phyloP scores from a whole-genome alignment of 176 grass and related monocot genomes.

The Oryza longistaminata region DNA sequence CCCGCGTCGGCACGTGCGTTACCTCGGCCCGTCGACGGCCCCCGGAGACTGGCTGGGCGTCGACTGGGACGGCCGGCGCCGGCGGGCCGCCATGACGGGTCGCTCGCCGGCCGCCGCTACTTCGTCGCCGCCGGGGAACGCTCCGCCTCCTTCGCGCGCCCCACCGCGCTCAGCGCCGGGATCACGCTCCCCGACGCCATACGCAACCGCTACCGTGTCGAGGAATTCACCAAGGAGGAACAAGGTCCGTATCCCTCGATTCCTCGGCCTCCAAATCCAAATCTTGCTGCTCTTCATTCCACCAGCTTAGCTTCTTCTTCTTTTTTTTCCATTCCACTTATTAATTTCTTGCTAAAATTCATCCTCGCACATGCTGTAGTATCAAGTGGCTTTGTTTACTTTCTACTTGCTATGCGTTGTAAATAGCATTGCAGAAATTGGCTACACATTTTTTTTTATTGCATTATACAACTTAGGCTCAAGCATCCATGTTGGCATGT shows the following conservation, averaged over 20 bases:
- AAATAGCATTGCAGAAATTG: not conserved
- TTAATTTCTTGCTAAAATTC: not conserved
- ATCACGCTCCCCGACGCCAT: slow-evolving; percentile 78
- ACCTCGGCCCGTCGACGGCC: slow-evolving; percentile 60
- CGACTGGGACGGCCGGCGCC: slow-evolving; percentile 78
- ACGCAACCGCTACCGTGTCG: slow-evolving; percentile 58
- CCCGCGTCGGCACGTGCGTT: slow-evolving; percentile 68
- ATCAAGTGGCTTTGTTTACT: too few relatives aligned
- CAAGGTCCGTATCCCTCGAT: slow-evolving; percentile 37
- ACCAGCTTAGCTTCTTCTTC: not conserved
- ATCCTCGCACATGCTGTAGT: not conserved
- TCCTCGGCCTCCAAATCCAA: not conserved
- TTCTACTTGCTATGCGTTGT: not conserved
- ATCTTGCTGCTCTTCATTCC: not conserved
- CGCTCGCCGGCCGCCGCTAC: slow-evolving; percentile 53
- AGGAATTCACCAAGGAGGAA: slow-evolving; percentile 86
- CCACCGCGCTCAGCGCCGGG: slow-evolving; percentile 56
- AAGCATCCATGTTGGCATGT: not conserved
- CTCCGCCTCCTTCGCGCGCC: slow-evolving; percentile 79
- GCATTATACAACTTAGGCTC: not conserved
- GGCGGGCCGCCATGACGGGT: slow-evolving; percentile 80
- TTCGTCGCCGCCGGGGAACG: slow-evolving; percentile 50
- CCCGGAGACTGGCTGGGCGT: slow-evolving; percentile 75
- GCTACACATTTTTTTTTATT: not conserved
- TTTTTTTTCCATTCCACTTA: not conserved